phyloP scores from a whole-genome alignment of 2,329 filamentous ascomycete species.

The Aspergillus oerlinghausenensis region DNA sequence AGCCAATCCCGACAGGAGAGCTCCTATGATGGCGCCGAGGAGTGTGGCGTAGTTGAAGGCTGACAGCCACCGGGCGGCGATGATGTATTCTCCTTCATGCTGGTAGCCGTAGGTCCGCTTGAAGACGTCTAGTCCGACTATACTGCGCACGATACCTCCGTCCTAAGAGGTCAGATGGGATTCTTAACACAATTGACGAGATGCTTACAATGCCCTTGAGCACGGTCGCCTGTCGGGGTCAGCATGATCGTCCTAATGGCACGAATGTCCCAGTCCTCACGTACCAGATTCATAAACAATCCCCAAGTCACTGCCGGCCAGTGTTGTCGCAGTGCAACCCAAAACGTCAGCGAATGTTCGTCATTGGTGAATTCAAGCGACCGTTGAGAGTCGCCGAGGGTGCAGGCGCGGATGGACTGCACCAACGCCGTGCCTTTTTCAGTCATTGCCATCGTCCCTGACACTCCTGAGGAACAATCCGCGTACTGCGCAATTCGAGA shows the following conservation, averaged over 20 bases:
- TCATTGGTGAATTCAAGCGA: slow-evolving; percentile 20
- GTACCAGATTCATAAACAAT: slow-evolving; percentile 24
- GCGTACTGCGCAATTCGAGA: too few relatives aligned
- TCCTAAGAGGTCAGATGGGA: slow-evolving; percentile 4
- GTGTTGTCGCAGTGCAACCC: slow-evolving; percentile 19
- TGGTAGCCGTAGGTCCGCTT: slow-evolving; percentile 25
- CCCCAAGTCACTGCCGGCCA: slow-evolving; percentile 25
- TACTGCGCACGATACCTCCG: slow-evolving; percentile 20
- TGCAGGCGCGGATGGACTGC: slow-evolving; percentile 12
- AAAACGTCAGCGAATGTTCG: slow-evolving; percentile 21
- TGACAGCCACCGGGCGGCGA: slow-evolving; percentile 23
- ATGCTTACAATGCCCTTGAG: slow-evolving; percentile 14
- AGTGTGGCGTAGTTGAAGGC: slow-evolving; percentile 26
- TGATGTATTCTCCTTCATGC: slow-evolving; percentile 19
- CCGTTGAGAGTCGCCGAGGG: slow-evolving; percentile 14
- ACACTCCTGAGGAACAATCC: neutral
- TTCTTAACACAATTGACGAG: too few relatives aligned
- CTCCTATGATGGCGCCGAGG: slow-evolving; percentile 22
- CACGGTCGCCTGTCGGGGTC: slow-evolving; percentile 11
- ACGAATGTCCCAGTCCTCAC: neutral
- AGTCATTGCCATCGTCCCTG: neutral
- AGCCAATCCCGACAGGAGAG: slow-evolving; percentile 19
- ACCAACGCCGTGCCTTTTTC: slow-evolving; percentile 13
- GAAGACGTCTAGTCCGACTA: slow-evolving; percentile 25
- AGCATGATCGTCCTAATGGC: too few relatives aligned